Percentiles rank a stretch among this genome's conserved stretches.
Evolutionary conservation across 768 basidiomycete species (phyloP).

Genomic region (Russula brevipes): DNA sequence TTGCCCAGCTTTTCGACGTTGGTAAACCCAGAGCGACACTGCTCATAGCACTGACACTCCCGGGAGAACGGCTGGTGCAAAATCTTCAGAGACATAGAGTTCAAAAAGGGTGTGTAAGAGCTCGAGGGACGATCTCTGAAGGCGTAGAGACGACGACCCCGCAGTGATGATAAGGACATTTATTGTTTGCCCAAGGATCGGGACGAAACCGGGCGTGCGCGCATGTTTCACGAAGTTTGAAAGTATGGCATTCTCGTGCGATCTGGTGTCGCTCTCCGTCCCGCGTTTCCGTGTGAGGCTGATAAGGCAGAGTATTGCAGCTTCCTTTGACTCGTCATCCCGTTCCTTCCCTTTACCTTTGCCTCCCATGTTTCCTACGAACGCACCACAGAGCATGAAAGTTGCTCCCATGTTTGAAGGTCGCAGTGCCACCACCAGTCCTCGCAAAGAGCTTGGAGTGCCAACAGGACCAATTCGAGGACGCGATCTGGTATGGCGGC

Average conservation of each 20-base stretch:
- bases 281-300: conserved; percentile 54
- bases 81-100: conserved; percentile 45
- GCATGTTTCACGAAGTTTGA: conserved; percentile 39
- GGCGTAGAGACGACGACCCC: conserved; percentile 49
- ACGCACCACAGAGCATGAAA: conserved; percentile 72
- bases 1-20: conserved; percentile 60
- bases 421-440: conserved; percentile 88
- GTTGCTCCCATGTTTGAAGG: conserved; percentile 70
- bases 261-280: conserved; percentile 36
- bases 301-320: conserved; percentile 63
- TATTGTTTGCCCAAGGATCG: conserved; percentile 79
- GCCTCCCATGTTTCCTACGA: conserved; percentile 58
- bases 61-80: conserved; percentile 69
- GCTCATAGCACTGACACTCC: conserved; percentile 72
- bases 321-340: conserved; percentile 78
- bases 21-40: conserved; percentile 59
- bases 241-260: conserved; percentile 31
- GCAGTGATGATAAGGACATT: conserved; percentile 62
- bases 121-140: conserved; percentile 62
- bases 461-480: conserved; percentile 64
- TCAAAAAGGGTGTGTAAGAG: conserved; percentile 50
- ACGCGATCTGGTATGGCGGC: conserved; percentile 70
- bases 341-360: conserved; percentile 64
- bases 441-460: conserved; percentile 54
- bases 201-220: conserved; percentile 50